phyloP scores from a whole-genome alignment of 2,329 filamentous ascomycete species.

The Epichloe sylvatica region DNA sequence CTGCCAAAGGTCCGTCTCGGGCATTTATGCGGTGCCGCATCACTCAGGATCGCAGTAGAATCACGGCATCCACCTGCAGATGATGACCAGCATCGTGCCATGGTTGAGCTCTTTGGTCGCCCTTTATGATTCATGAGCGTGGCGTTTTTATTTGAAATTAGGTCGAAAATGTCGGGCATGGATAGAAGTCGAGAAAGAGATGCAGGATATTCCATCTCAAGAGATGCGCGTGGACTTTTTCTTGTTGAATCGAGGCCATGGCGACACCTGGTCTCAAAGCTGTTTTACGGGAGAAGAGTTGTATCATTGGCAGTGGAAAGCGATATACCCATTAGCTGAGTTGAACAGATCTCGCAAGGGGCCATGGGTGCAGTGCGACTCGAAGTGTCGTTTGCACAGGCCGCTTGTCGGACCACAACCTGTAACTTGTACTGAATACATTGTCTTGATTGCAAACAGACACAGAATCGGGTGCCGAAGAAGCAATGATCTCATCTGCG shows the following conservation, averaged over 20 bases:
- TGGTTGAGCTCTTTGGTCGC: constrained; percentile 6
- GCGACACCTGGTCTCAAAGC: not conserved
- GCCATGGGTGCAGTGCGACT: not conserved
- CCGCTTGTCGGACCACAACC: not conserved
- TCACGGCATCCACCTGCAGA: not conserved
- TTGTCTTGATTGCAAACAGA: no score
- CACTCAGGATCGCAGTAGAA: not conserved
- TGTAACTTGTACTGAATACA: not conserved
- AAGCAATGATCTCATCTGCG: no score
- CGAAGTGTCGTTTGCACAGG: no score
- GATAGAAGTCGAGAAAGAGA: constrained; percentile 7
- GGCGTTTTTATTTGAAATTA: constrained; percentile 19
- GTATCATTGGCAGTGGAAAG: not conserved
- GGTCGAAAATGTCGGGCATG: constrained; percentile 14
- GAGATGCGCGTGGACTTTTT: not conserved
- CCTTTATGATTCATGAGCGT: constrained; percentile 21
- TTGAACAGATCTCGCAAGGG: not conserved
- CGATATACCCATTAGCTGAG: no score
- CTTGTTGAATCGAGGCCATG: no score
- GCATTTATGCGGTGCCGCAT: not conserved
- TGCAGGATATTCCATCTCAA: not conserved
- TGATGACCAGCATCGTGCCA: not conserved
- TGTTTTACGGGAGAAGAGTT: not conserved
- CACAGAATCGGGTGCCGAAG: no score
- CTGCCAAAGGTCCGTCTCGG: not conserved